Conservation (phyloP, 495 filamentous ascomycete genomes). For the Haplographium delicatum region DNA sequence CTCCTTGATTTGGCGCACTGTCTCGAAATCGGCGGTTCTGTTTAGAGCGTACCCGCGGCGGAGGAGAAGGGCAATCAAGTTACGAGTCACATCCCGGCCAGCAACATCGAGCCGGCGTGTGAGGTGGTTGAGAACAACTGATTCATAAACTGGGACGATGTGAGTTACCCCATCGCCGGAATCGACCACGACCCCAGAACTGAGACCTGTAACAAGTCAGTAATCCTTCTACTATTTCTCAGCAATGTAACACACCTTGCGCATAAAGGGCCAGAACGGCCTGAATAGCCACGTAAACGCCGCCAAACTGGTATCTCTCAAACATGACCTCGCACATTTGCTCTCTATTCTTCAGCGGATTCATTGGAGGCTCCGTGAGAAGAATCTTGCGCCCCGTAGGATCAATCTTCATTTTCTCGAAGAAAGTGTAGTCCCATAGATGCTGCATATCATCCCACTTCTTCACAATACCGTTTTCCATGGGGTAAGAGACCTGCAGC, state of each 20-base stretch:
- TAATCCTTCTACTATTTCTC: not conserved
- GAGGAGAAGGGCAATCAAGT: conserved; percentile 91
- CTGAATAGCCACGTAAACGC: conserved; percentile 98
- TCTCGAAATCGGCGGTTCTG: conserved; percentile 98
- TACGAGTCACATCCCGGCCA: conserved; percentile 92
- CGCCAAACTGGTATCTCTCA: conserved; percentile 90
- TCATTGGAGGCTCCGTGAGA: conserved; percentile 96
- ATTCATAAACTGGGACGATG: conserved; percentile 97
- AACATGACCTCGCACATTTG: conserved; percentile 99
- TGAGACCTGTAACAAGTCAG: conserved; percentile 44
- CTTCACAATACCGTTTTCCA: conserved; percentile 99
- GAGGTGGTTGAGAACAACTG: conserved; percentile 93
- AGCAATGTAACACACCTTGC: conserved; percentile 58
- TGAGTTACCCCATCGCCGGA: conserved; percentile 98
- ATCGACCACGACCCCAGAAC: conserved; percentile 94
- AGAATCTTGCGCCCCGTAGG: conserved; percentile 93
- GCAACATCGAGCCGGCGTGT: conserved; percentile 91
- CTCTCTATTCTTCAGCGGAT: conserved; percentile 91
- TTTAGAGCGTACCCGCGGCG: conserved; percentile 96
- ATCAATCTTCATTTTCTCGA: conserved; percentile 92
- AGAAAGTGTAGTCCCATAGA: conserved; percentile 98
- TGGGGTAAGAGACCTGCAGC: conserved; percentile 97
- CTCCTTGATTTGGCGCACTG: conserved; percentile 98
- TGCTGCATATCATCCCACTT: conserved; percentile 99
- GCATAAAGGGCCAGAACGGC: conserved; percentile 96